Percentiles rank a stretch among this genome's conserved stretches.
phyloP scores from a whole-genome alignment of 2,329 filamentous ascomycete genomes.

The Atkinsonella texensis region DNA sequence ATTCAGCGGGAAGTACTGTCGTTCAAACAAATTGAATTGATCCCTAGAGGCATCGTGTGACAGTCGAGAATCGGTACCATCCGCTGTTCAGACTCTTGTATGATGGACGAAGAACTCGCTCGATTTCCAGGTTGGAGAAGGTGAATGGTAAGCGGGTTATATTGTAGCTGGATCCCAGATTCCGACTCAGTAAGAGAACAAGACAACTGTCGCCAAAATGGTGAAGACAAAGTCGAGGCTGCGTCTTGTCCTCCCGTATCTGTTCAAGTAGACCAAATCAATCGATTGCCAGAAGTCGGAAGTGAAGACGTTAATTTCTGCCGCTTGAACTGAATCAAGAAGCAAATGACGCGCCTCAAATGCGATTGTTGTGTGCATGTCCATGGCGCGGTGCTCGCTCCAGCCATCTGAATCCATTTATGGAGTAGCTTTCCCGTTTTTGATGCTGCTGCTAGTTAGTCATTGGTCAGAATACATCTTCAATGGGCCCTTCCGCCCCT shows the following conservation, averaged over 20 bases:
- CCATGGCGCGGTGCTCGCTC: constrained; percentile 1
- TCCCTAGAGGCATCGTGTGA: neutral
- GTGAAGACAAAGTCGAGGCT: too few relatives aligned
- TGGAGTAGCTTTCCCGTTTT: neutral
- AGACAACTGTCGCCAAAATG: neutral
- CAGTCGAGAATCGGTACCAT: neutral
- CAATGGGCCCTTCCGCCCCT: neutral
- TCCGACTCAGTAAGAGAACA: neutral
- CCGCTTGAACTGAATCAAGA: neutral
- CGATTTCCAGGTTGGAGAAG: neutral
- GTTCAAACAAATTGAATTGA: too few relatives aligned
- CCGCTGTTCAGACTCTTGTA: neutral
- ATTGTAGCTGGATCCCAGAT: neutral
- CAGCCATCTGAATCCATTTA: neutral
- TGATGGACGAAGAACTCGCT: neutral
- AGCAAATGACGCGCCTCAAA: neutral
- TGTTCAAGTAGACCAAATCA: neutral
- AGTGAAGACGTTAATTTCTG: neutral
- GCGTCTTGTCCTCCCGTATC: too few relatives aligned
- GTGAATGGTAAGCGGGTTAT: neutral
- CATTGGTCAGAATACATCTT: neutral
- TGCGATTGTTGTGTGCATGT: neutral
- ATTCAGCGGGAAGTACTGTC: too few relatives aligned
- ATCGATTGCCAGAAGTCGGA: neutral
- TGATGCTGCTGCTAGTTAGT: neutral